Evolutionary conservation across 2,329 filamentous ascomycete species (phyloP).

Genomic region (Gaeumannomyces tritici): DNA sequence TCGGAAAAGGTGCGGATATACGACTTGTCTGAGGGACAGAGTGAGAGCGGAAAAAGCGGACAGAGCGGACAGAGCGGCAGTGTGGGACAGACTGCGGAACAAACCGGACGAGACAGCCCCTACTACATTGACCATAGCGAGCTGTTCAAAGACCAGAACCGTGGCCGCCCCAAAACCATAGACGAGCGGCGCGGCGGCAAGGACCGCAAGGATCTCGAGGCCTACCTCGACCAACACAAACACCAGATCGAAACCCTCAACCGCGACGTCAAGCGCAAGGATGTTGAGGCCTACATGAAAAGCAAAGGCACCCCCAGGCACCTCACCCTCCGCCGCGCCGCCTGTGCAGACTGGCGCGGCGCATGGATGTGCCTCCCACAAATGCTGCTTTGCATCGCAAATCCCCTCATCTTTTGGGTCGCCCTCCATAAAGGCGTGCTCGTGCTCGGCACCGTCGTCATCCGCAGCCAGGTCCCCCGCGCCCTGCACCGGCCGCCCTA

Average conservation of each 20-base stretch:
- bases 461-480: slow-evolving; percentile 10
- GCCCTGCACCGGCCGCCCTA: slow-evolving; percentile 11
- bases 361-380: slow-evolving; percentile 9
- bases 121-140: neutral
- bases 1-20: slow-evolving; percentile 27
- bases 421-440: slow-evolving; percentile 14
- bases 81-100: too few relatives aligned
- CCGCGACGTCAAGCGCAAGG: too few relatives aligned
- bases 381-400: slow-evolving; percentile 14
- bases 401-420: slow-evolving; percentile 18
- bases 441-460: slow-evolving; percentile 14
- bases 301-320: neutral
- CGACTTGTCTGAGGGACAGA: slow-evolving; percentile 6
- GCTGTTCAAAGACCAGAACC: neutral
- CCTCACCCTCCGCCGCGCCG: neutral
- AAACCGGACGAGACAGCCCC: too few relatives aligned
- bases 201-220: too few relatives aligned
- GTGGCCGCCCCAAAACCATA: too few relatives aligned
- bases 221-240: too few relatives aligned
- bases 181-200: neutral
- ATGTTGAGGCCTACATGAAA: too few relatives aligned
- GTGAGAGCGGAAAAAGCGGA: too few relatives aligned
- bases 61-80: too few relatives aligned
- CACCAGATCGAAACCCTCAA: too few relatives aligned
- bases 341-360: neutral